Evolutionary conservation across 2,329 filamentous ascomycete genomes (phyloP).

Genomic region (Fusarium longipes): DNA sequence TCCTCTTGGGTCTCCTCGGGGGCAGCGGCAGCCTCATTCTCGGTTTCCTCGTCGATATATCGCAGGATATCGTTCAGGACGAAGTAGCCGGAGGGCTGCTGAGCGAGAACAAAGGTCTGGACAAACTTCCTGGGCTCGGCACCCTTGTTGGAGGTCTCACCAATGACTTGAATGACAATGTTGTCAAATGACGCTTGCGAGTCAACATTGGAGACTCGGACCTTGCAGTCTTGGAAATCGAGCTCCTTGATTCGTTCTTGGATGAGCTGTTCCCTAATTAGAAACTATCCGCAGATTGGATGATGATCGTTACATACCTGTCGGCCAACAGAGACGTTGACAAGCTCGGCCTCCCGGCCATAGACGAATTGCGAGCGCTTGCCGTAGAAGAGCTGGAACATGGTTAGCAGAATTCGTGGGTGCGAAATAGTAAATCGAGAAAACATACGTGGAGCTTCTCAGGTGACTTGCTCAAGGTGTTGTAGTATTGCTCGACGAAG

Average conservation of each 20-base stretch:
- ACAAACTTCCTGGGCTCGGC: slow-evolving; percentile 94
- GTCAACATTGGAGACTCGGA: slow-evolving; percentile 97
- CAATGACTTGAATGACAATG: slow-evolving; percentile 98
- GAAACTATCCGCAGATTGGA: slow-evolving; percentile 1
- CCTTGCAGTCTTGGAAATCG: slow-evolving; percentile 97
- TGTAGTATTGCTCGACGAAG: slow-evolving; percentile 99
- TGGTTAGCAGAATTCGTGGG: slow-evolving; percentile 20
- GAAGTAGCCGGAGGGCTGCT: slow-evolving; percentile 97
- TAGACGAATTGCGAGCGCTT: slow-evolving; percentile 96
- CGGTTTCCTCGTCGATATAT: slow-evolving; percentile 86
- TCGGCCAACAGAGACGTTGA: slow-evolving; percentile 87
- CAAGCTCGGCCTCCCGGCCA: slow-evolving; percentile 88
- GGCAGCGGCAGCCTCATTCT: slow-evolving; percentile 69
- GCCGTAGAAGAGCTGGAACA: slow-evolving; percentile 84
- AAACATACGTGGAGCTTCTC: slow-evolving; percentile 85
- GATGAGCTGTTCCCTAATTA: slow-evolving; percentile 73
- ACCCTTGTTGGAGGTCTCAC: slow-evolving; percentile 94
- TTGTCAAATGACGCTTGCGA: slow-evolving; percentile 92
- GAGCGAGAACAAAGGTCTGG: slow-evolving; percentile 96
- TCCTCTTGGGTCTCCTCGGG: slow-evolving; percentile 52
- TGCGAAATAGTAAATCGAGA: background rate
- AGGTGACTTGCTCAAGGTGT: slow-evolving; percentile 91
- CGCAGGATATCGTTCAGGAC: slow-evolving; percentile 98
- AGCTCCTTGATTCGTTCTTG: slow-evolving; percentile 93
- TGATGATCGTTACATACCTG: slow-evolving; percentile 64